Evolutionary conservation across 2,329 filamentous ascomycete species (phyloP), one percentile per base, ranked within the genome.

Genomic region (Diaporthe sp.): DNA sequence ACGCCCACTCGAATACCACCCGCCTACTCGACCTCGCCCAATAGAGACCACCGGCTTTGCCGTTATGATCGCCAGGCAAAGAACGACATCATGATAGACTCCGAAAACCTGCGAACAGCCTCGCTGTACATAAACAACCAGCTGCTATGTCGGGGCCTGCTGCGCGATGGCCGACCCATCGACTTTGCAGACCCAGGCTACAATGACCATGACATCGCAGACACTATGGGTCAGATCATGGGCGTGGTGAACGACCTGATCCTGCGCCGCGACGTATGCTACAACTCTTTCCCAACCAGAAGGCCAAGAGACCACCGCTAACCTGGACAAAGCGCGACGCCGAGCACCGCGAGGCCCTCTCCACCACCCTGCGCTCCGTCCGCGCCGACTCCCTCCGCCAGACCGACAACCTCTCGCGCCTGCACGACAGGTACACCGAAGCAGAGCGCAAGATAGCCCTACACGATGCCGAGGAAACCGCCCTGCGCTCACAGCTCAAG

Each of bases 181-280:
- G 93, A 98, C 82, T 99, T 99, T 82, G 92, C 94, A 75, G 87
- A 91, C 76, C 93, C 94, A 12, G 90, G 90, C 70, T 87, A 90
- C 76, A 89, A 88, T 74, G 90, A 92, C 89, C 80, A 73, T 59
- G 79, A 79, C 44, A 77, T 87, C 55, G 81, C 82, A 32, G 90
- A 89, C 68, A 94, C 94, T 25, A 96, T 97, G 92, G 93, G 94
- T 27, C 91, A 92, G 77, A 92, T 98, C 79, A 98, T 99, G 85
- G 94, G 96, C 81, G 89, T 99, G 32, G 92, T 99, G 65, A 98
- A 99, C 83, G 97, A 99, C 81, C 85, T 99, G 78, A 94, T 99
- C 74, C 83, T 98, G 75, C 91, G 96, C 78, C 91, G 96, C 86
- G 97, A 99, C 82, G 95, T 97, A 86, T 32, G 8, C 61, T 13